Conservation (phyloP, 2,329 filamentous ascomycete species). For the Botrytis galanthina region DNA sequence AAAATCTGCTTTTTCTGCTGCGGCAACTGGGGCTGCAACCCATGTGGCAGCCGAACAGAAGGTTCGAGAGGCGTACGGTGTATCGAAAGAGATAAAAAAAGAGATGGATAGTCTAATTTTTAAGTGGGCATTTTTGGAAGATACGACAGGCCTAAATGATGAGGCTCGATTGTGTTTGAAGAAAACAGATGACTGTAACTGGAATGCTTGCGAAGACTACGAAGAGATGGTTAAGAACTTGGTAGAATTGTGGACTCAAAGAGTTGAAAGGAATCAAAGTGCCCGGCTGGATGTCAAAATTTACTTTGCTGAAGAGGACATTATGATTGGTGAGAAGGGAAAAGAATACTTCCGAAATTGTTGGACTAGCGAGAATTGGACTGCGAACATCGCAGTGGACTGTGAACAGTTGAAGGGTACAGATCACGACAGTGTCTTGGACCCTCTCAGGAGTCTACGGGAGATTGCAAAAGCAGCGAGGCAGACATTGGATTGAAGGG, state of each 20-base stretch:
- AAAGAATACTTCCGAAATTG: constrained; percentile 45
- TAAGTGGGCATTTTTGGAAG: constrained; percentile 32
- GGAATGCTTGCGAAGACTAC: constrained; percentile 31
- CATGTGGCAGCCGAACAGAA: constrained; percentile 22
- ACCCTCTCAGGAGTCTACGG: constrained; percentile 23
- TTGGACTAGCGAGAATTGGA: constrained; percentile 39
- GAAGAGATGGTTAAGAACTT: constrained; percentile 25
- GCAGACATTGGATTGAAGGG: background rate
- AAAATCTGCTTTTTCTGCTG: constrained; percentile 18
- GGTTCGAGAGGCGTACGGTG: constrained; percentile 26
- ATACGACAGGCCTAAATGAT: constrained; percentile 34
- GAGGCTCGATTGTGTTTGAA: constrained; percentile 36
- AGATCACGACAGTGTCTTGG: constrained; percentile 42
- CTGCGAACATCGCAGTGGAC: constrained; percentile 40
- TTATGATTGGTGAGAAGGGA: constrained; percentile 45
- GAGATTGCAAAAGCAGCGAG: constrained; percentile 20
- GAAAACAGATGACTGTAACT: constrained; percentile 22
- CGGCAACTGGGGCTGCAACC: background rate
- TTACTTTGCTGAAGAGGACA: constrained; percentile 42
- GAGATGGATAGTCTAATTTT: constrained; percentile 24
- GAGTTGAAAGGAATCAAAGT: constrained; percentile 18
- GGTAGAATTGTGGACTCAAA: constrained; percentile 25
- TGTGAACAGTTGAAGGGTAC: constrained; percentile 36
- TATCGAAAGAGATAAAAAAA: constrained; percentile 22
- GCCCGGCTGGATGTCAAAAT: constrained; percentile 28